Percentiles rank a stretch among this genome's conserved stretches.
These are phyloP conservation scores for Cucumis cinereus DNA, from an alignment of 306 rosid genomes.

Conservation along the genomic window DNA sequence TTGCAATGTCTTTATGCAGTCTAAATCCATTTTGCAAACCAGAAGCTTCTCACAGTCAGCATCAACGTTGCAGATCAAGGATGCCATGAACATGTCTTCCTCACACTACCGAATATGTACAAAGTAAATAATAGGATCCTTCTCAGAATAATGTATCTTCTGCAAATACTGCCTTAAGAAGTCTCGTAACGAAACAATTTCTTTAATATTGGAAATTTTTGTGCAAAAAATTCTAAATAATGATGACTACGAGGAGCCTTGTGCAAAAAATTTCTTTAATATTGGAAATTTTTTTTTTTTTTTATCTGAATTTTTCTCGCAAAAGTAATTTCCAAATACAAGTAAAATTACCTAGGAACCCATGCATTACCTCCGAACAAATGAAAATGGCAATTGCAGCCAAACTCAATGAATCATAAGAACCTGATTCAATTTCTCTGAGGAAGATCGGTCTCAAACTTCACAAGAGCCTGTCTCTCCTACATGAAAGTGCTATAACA, in stretches of 20 bases:
- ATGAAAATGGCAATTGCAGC: neutral
- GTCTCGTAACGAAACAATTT: neutral
- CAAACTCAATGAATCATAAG: neutral
- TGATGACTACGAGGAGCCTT: neutral
- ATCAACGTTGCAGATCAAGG: constrained; percentile 85
- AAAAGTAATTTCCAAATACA: neutral
- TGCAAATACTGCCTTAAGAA: neutral
- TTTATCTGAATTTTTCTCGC: neutral
- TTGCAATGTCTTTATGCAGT: constrained; percentile 69
- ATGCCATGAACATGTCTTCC: constrained; percentile 73
- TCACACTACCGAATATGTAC: constrained; percentile 33
- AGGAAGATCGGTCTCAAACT: neutral
- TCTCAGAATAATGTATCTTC: neutral
- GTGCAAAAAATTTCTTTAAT: too few species aligned
- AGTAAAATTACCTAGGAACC: neutral
- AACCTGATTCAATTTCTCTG: neutral
- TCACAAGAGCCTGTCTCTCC: neutral
- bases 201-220: neutral
- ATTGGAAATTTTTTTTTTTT: too few species aligned
- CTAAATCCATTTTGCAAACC: constrained; percentile 61
- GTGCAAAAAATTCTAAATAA: neutral
- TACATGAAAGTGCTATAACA: neutral
- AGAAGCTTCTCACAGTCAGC: constrained; percentile 57
- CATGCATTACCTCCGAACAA: neutral
- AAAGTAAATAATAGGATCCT: neutral